Percentiles rank a stretch among this genome's conserved stretches.
These are phyloP conservation scores for Amphirosellinia nigrospora DNA, from an alignment of 495 filamentous ascomycete species.

Conservation along the genomic window DNA sequence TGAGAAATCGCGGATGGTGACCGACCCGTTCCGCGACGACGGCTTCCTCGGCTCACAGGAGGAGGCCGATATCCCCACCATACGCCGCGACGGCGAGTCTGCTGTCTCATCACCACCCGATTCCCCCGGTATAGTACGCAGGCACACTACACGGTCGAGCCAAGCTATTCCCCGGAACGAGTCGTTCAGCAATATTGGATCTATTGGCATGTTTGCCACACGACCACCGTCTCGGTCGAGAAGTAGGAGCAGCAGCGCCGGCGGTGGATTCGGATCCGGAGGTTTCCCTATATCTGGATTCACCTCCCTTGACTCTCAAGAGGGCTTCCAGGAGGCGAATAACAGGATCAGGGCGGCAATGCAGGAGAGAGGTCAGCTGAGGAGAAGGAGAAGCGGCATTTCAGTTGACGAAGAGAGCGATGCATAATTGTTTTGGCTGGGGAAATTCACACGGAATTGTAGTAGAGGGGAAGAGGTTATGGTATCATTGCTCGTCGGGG, in stretches of 20 bases:
- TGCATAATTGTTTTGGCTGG: neutral
- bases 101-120: slow-evolving; percentile 36
- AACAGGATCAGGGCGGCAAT: slow-evolving; percentile 87
- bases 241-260: slow-evolving; percentile 73
- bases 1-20: slow-evolving; percentile 79
- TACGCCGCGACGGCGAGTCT: slow-evolving; percentile 23
- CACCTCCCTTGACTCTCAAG: slow-evolving; percentile 73
- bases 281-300: slow-evolving; percentile 74
- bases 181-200: slow-evolving; percentile 85
- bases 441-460: neutral
- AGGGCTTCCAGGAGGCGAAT: slow-evolving; percentile 80
- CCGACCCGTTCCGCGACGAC: slow-evolving; percentile 50
- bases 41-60: slow-evolving; percentile 32
- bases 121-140: slow-evolving; percentile 38
- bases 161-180: slow-evolving; percentile 81
- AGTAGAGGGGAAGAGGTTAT: neutral
- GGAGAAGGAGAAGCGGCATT: slow-evolving; percentile 66
- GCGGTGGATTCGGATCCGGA: slow-evolving; percentile 61
- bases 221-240: slow-evolving; percentile 75
- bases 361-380: slow-evolving; percentile 78
- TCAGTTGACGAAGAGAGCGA: slow-evolving; percentile 39
- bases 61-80: slow-evolving; percentile 29
- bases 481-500: neutral
- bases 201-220: slow-evolving; percentile 86
- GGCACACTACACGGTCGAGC: slow-evolving; percentile 52